A percentile compares a stretch with the other conserved stretches of the same genome.
Conservation (phyloP, 78 protist species). For the Cavenderia fasciculata region DNA sequence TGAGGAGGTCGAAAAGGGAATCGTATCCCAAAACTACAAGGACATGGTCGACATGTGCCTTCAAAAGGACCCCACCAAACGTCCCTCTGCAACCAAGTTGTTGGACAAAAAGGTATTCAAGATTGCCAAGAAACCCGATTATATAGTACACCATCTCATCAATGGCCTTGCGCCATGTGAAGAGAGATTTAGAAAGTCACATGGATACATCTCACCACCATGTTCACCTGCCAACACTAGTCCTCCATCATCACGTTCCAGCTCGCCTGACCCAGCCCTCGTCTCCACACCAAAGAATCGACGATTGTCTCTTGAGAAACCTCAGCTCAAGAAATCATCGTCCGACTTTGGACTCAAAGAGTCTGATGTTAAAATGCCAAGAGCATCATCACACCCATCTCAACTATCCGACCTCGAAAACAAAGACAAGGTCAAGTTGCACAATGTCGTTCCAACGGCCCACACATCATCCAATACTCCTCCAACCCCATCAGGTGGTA, state of each 20-base stretch:
- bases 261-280: slow-evolving; percentile 19
- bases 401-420: background rate
- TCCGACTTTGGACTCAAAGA: background rate
- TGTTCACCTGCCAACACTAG: background rate
- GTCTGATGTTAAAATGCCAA: slow-evolving; percentile 8
- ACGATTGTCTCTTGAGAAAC: background rate
- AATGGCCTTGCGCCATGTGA: slow-evolving; percentile 18
- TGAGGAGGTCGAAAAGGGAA: slow-evolving; percentile 44
- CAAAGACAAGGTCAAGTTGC: background rate
- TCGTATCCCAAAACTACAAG: background rate
- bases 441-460: background rate
- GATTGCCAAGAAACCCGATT: slow-evolving; percentile 23
- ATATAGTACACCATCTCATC: slow-evolving; percentile 14
- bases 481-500: background rate
- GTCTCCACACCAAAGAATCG: background rate
- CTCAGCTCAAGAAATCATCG: background rate
- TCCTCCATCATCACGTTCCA: background rate
- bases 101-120: slow-evolving; percentile 59
- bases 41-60: slow-evolving; percentile 69
- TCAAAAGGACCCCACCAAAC: slow-evolving; percentile 18
- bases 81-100: slow-evolving; percentile 41
- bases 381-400: slow-evolving; percentile 62
- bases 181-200: slow-evolving; percentile 27
- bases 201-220: background rate
- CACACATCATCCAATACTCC: background rate